Evolutionary conservation across 257 asterid genomes (phyloP).

Genomic region (Solanum chmielewskii): DNA sequence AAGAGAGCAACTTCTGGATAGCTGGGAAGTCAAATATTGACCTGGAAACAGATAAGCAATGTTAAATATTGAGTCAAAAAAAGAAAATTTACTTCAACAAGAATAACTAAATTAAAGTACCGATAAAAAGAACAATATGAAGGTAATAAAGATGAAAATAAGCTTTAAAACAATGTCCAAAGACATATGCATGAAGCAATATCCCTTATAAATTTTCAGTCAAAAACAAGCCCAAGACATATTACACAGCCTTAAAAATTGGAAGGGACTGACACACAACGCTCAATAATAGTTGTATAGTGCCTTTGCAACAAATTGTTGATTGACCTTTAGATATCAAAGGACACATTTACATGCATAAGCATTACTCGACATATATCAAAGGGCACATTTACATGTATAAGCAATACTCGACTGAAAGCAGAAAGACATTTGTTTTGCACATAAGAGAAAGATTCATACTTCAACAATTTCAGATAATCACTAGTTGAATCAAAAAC

Average conservation of each 20-base stretch:
- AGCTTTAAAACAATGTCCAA: not conserved
- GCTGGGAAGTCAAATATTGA: conserved; percentile 86
- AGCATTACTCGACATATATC: not conserved
- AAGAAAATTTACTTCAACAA: not conserved
- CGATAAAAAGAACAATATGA: not conserved
- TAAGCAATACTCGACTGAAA: not conserved
- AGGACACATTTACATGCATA: not conserved
- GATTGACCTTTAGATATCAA: not conserved
- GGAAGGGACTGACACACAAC: not conserved
- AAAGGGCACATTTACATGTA: not conserved
- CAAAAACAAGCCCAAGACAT: not conserved
- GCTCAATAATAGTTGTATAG: not conserved
- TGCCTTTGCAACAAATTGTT: not conserved
- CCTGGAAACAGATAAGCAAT: conserved; percentile 33
- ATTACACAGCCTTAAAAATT: not conserved
- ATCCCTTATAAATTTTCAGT: not conserved
- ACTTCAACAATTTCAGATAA: conserved; percentile 94
- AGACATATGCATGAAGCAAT: not conserved
- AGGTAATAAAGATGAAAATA: not conserved
- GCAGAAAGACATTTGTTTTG: not conserved
- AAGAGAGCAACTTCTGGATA: conserved; percentile 63
- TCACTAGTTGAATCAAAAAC: conserved; percentile 90
- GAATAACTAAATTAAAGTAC: not conserved
- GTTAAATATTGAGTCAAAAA: conserved; percentile 2
- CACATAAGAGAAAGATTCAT: conserved; percentile 14